Base-by-base conservation (phyloP, 441 rosid genomes). In the Erodium moschatum region DNA sequence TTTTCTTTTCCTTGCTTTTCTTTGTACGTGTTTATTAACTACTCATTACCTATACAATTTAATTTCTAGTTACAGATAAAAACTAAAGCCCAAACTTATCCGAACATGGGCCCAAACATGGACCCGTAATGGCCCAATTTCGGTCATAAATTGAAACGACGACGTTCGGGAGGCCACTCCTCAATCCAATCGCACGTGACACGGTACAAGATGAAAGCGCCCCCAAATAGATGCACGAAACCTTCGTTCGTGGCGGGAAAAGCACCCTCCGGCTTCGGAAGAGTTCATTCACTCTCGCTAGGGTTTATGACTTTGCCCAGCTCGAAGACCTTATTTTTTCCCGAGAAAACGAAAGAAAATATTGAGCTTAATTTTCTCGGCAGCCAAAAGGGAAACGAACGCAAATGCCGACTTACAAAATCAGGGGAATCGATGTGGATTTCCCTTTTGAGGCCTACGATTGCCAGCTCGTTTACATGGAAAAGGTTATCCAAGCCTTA, bases 361-460 rank as follows among this genome's bases (percentile, higher is more conserved):
- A 33, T 33, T 33, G 4, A 3, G 38, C 5, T 5, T 33, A 33
- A 33, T 44, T 74, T 73, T 67, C 67, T 65, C 24, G 29, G 71
- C 66, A 70, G 29, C 74, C 69, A 70, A 70, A 21, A 65, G 11
- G 73, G 29, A 67, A 44, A 54, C 27, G 4, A 60, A n/a, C 42
- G 50, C 13, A 40, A 63, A 91, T 91, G 99, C 96, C 97, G 13
- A 75, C 82, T 5, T 91, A 91, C 88, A 84, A 73, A 15, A 73
- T 94, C 65, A 80, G 96, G 75, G 97, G 97, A 73, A 81, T 94
- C 81, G 80, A 88, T 65, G 99, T 91, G 61, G 97, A 91, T 67
- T 94, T 94, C 79, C 99, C 97, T 3, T 94, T 83, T 76, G 91
- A 89, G 71, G 96, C 97, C 0, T 91, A 94, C 72, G 87, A 88